Base-by-base conservation (phyloP, 2,329 filamentous ascomycete species). In the Alternaria rosae region DNA sequence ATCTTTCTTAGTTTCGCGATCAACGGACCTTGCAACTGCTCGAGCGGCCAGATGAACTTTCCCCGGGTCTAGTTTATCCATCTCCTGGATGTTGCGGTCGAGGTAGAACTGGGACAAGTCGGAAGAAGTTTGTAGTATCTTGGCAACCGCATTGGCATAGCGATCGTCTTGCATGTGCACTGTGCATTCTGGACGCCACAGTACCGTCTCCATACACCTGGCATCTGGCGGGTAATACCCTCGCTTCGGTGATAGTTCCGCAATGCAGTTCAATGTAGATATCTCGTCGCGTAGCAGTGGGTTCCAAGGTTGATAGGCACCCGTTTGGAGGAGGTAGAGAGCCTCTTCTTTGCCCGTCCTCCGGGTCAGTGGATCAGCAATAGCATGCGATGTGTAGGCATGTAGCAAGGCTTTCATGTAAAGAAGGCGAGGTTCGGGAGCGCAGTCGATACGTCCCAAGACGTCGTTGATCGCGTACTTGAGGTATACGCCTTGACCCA, bases 291-390 rank as follows among this genome's bases (percentile, higher is more conserved):
- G 2, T 4, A n/a, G 13, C 2, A 79, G 44, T 1, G 71, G 68
- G 10, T 20, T 62, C 74, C 75, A 77, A 3, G 77, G 77, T 32
- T 86, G 84, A 32, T 82, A 85, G 2, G 76, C 74, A 0, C 83
- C 86, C 0, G 86, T 86, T 3, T 74, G 68, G 0, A 91, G 76
- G 26, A 80, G 82, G 2, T 81, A 74, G 0, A 88, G 61, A 0
- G 87, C 84, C 72, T 90, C 88, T 68, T 91, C 89, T 0, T 82
- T 84, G 0, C 89, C 89, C 0, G 87, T 91, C 0, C 83, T 80
- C 0, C 82, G 78, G 0, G 88, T 91, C 0, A 91, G 79, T 0
- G 80, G 76, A 68, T 91, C 89, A 0, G 86, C 84, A 0, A 91
- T 35, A 0, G 84, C 68, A 30, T 84, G 86, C 0, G 88, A 89